A percentile compares a stretch with the other conserved stretches of the same genome.
Evolutionary conservation across 2,329 filamentous ascomycete species (phyloP).

Genomic region (Mollisia scopiformis): DNA sequence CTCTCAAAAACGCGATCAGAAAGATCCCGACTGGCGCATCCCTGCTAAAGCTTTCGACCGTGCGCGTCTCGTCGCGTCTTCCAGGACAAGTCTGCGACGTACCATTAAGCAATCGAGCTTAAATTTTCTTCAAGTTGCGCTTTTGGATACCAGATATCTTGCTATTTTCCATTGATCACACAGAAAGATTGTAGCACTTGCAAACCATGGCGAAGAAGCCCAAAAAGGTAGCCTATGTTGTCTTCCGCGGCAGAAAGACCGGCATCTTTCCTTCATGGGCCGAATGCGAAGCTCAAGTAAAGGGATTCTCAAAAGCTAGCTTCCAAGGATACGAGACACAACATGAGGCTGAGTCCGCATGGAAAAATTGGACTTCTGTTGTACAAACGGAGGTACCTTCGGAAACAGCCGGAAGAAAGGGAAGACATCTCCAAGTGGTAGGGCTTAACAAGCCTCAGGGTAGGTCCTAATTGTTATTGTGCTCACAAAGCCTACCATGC

Average conservation of each 20-base stretch:
- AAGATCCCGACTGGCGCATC: not conserved
- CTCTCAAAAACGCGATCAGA: not conserved
- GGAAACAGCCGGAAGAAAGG: not conserved
- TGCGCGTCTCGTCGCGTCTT: not conserved
- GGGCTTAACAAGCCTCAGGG: not conserved
- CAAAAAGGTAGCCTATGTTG: constrained; percentile 17
- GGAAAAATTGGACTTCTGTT: not conserved
- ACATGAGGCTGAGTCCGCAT: not conserved
- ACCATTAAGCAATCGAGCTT: no score
- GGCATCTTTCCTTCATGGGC: constrained; percentile 16
- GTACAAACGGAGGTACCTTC: not conserved
- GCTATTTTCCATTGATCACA: not conserved
- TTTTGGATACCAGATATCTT: no score
- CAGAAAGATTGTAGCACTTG: no score
- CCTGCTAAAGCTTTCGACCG: not conserved
- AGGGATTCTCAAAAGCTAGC: constrained; percentile 9
- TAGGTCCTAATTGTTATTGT: not conserved
- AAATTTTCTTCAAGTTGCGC: no score
- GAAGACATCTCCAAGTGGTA: not conserved
- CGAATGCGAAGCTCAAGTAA: constrained; percentile 14
- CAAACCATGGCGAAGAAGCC: constrained; percentile 1
- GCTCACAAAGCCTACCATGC: not conserved
- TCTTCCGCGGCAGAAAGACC: constrained; percentile 17
- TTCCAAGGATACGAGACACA: constrained; percentile 18
- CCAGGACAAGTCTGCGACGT: not conserved